Base-by-base conservation (phyloP, 441 rosid genomes). In the Omphalea diandra region DNA sequence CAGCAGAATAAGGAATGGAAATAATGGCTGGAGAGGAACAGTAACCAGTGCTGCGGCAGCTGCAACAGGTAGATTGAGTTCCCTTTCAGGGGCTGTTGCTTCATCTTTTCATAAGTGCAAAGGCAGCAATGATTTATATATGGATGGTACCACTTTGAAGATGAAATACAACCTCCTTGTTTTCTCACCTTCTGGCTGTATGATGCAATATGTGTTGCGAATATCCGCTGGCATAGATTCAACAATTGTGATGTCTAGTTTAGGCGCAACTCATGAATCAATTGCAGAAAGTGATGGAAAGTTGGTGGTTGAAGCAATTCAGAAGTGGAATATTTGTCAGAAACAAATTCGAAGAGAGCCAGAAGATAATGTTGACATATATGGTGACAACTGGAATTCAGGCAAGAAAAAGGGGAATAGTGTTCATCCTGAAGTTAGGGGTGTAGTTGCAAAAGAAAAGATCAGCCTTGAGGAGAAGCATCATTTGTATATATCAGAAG, bases 281-380 rank as follows among this genome's bases (percentile, higher is more conserved):
- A 80, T 75, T 62, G 50, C 80, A 41, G 97, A 90, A 72, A 80
- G 75, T 70, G 95, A 90, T 80, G 89, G 87, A 58, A 85, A 83
- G 66, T 63, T 93, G 64, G 80, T 71, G n/a, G 93, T 88, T 68
- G 86, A 83, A 71, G 87, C 97, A 40, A 82, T 91, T 70, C 87
- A 81, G 81, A 91, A 88, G 82, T 94, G 98, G 97, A 84, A 77
- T 77, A 84, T 94, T 57, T 85, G 88, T 68, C 88, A 90, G 76
- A 91, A 91, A 75, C 90, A 90, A 55, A 77, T 67, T 33, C 83
- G 90, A 69, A 89, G 89, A 73, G 98, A 90, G 63, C 80, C 75
- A 66, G 97, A 87, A 27, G 96, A 91, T 75, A 84, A 84, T 73
- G 49, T 84, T 29, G 96, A 94, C 79, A 82, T 89, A 59, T 94